Evolutionary conservation across 2,329 filamentous ascomycete species (phyloP), one percentile per base, ranked within the genome.

Genomic region (Leptosphaerulina australis): DNA sequence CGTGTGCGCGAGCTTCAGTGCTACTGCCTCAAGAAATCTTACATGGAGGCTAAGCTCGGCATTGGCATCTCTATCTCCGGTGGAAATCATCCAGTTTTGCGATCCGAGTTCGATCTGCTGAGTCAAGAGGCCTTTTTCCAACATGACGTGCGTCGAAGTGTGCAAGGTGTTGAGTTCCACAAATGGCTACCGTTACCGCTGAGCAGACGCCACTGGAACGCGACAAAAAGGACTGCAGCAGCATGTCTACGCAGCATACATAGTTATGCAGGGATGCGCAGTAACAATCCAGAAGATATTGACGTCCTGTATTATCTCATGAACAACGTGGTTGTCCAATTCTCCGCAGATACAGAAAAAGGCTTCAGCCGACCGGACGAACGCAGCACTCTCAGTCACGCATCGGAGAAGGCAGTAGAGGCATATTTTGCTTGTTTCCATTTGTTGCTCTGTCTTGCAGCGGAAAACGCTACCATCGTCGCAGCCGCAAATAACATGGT

Each of bases 371-470:
- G 29, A 20, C 8, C 59, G 3, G 49, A 59, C 9, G 14, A 46
- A 2, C 72, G 67, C 26, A 78, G 76, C 44, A 77, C 74, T 0
- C 67, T 81, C 14, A 72, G 64, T 0, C 75, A 80, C 36, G 76
- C 77, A 0, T 81, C 77, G 0, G 79, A 82, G 53, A 81, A 81
- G 65, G 79, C 79, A 4, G 79, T 81, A 3, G 76, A 80, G 53
- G 76, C 78, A 0, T 81, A 81, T 61, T 81, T 81, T 53, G 74
- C 79, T 43, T 73, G 81, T 12, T 81, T 79, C 56, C 80, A 81
- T 59, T 64, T 82, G 0, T 70, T 82, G 0, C 64, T 81, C 9
- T 81, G 79, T 47, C 61, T 80, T 1, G 77, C 78, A 0, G 73
- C 70, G 1, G 71, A 74, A 14, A 44, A 76, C 15, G 46, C 54